phyloP scores from a whole-genome alignment of 2,329 filamentous ascomycete species.

The Thielaviopsis euricoi region DNA sequence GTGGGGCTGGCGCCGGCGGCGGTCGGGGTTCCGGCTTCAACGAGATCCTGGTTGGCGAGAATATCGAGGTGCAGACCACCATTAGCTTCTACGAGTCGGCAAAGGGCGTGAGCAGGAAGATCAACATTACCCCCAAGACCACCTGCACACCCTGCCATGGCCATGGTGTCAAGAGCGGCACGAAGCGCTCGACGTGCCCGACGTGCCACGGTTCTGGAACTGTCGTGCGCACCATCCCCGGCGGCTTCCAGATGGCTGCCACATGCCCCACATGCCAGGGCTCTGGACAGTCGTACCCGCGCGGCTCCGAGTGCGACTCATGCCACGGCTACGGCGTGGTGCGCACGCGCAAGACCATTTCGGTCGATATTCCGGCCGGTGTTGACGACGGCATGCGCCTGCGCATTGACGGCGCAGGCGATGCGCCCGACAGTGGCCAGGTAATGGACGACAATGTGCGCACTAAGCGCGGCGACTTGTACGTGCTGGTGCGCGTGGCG shows the following conservation, averaged over 20 bases:
- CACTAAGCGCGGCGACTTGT: constrained; percentile 71
- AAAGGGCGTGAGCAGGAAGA: constrained; percentile 77
- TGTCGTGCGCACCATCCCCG: constrained; percentile 73
- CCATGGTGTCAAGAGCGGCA: constrained; percentile 68
- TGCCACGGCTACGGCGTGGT: constrained; percentile 76
- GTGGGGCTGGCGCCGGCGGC: constrained; percentile 33
- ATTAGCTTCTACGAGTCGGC: constrained; percentile 95
- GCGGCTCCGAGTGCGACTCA: constrained; percentile 61
- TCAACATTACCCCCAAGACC: constrained; percentile 66
- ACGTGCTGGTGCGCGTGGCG: constrained; percentile 79
- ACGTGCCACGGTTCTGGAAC: constrained; percentile 76
- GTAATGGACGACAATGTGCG: constrained; percentile 40
- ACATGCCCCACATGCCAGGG: constrained; percentile 74
- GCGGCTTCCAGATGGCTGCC: constrained; percentile 89
- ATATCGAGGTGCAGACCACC: constrained; percentile 84
- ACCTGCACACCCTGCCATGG: constrained; percentile 72
- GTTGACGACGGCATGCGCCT: constrained; percentile 95
- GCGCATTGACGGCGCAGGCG: constrained; percentile 70
- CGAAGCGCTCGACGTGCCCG: constrained; percentile 56
- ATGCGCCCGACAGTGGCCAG: constrained; percentile 64
- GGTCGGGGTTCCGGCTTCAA: constrained; percentile 54
- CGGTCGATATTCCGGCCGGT: constrained; percentile 81
- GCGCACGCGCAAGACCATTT: constrained; percentile 67
- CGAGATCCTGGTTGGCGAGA: constrained; percentile 79
- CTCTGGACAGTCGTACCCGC: constrained; percentile 57